Evolutionary conservation across 1,284 basidiomycete species (phyloP), one percentile per base, ranked within the genome.

Genomic region (Cryptococcus amylolentus): DNA sequence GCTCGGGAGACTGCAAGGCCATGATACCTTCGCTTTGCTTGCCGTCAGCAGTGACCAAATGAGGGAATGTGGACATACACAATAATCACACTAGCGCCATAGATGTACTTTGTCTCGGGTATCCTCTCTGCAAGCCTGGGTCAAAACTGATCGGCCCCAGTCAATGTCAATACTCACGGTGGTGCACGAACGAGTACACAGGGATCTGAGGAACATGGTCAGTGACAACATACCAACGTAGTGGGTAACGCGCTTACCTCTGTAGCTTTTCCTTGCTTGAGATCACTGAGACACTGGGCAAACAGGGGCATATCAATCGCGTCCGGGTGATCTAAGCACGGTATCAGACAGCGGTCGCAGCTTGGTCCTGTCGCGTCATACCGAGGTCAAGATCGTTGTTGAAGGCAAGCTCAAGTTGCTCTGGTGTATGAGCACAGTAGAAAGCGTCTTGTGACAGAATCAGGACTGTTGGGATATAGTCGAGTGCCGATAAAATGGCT

Each of bases 41-140:
- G 20, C 20, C 2, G 31, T 66, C 39, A 65, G 56, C 23, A 86
- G 88, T 55, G n/a, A 9, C 18, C 18, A 48, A 2, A 48, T 8
- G 16, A 6, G 9, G n/a, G 6, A 28, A 18, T 7, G 37, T 40
- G 35, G 56, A 51, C 46, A 65, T 61, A 70, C 88, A 89, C 84
- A 61, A 98, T 94, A 66, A 98, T 88, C 48, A 98, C 89, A n/a
- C 88, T 86, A 4, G 93, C 92, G 1, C 95, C 95, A 73, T 98
- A 98, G 1, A 98, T 80, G 76, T 98, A 96, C 69, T 91, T 89
- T 37, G 84, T 89, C 70, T 95, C 90, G 4, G 85, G 81, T 54
- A 89, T 77, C 38, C 95, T 83, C 71, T 97, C 74, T 76, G 45
- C 38, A 9, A 28, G n/a, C 31, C 31, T 23, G 23, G 31, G 31